Evolutionary conservation across 768 basidiomycete species (phyloP).

Genomic region (Boletus rufocinnamomeus): DNA sequence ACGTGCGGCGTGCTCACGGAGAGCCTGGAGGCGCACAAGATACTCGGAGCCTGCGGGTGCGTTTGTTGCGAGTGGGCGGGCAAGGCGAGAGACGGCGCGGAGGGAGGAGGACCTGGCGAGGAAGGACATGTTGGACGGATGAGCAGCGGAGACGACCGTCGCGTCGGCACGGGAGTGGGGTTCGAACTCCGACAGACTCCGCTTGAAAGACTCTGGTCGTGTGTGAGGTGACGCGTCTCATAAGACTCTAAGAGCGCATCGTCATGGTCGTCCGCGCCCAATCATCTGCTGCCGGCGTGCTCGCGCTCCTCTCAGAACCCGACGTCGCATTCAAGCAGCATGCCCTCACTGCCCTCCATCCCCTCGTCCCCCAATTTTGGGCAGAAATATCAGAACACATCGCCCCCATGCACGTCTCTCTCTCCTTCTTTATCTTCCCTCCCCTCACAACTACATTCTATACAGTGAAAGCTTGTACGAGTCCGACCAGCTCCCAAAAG

Average conservation of each 20-base stretch:
- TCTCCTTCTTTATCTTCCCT: constrained; percentile 6
- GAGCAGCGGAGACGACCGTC: constrained; percentile 24
- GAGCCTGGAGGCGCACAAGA: constrained; percentile 53
- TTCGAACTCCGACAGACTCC: constrained; percentile 34
- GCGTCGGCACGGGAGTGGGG: constrained; percentile 23
- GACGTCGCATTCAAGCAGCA: constrained; percentile 87
- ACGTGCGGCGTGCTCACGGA: constrained; percentile 70
- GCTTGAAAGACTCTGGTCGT: constrained; percentile 28
- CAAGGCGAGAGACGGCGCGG: constrained; percentile 43
- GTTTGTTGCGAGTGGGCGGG: constrained; percentile 42
- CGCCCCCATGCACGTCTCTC: constrained; percentile 70
- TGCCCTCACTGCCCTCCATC: constrained; percentile 81
- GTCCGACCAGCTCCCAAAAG: constrained; percentile 68
- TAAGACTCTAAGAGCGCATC: constrained; percentile 3
- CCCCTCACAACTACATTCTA: constrained; percentile 11
- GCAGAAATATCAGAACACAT: constrained; percentile 97
- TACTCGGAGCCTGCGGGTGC: constrained; percentile 45
- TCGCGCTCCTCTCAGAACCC: constrained; percentile 89
- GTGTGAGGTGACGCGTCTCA: constrained; percentile 45
- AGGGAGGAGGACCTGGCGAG: constrained; percentile 47
- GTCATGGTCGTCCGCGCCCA: constrained; percentile 70
- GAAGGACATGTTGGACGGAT: constrained; percentile 44
- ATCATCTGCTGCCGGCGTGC: constrained; percentile 85
- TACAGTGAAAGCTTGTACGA: constrained; percentile 89
- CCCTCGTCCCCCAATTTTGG: constrained; percentile 94